Conservation (phyloP, 768 basidiomycete species). For the Russula earlei region DNA sequence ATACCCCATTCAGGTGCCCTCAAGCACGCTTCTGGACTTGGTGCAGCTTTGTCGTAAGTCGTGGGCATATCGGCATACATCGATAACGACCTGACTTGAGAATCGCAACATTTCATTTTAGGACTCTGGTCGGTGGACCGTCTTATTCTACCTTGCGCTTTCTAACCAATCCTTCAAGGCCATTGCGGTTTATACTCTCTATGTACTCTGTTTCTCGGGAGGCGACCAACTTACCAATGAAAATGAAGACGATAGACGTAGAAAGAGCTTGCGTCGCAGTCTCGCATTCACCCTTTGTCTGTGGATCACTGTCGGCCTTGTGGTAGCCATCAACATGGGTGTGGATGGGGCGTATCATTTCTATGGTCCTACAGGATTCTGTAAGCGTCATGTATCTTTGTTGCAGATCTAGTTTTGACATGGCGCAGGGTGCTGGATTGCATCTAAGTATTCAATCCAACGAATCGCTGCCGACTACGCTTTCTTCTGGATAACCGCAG, state of each 20-base stretch:
- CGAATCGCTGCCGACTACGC: neutral
- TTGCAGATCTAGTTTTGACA: neutral
- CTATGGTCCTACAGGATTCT: neutral
- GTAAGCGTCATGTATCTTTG: neutral
- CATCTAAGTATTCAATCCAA: neutral
- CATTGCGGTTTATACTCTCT: neutral
- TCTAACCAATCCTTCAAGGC: neutral
- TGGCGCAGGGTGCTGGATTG: neutral
- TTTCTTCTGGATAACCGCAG: neutral
- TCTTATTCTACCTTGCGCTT: neutral
- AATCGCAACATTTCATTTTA: neutral
- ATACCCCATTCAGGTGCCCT: neutral
- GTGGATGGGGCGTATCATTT: neutral
- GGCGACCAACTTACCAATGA: no score
- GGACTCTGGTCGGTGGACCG: neutral
- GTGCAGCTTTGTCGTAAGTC: neutral
- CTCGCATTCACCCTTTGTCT: neutral
- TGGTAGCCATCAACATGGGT: neutral
- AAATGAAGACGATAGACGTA: neutral
- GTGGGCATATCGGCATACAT: neutral
- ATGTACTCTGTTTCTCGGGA: neutral
- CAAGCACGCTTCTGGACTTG: neutral
- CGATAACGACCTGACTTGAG: neutral
- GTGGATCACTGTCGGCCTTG: neutral
- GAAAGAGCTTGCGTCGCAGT: neutral